Evolutionary conservation across 2,329 filamentous ascomycete genomes (phyloP).

Genomic region (Xylariaceae sp.): DNA sequence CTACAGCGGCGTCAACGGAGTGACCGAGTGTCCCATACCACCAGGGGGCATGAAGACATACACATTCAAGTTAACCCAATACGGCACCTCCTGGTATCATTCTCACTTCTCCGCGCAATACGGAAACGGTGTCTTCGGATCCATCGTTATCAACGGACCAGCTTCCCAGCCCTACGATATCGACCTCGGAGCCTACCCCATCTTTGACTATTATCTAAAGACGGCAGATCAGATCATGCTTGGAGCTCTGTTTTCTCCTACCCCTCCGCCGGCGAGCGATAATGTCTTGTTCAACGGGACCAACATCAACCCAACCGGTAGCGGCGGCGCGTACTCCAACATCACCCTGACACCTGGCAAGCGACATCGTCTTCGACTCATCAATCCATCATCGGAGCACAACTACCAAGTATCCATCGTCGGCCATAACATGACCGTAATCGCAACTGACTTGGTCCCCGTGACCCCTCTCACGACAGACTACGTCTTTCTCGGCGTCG

Average conservation of each 20-base stretch:
- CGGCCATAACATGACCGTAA: slow-evolving; percentile 47
- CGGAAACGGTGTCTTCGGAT: slow-evolving; percentile 43
- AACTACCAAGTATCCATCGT: slow-evolving; percentile 48
- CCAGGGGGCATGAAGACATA: slow-evolving; percentile 24
- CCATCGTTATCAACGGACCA: slow-evolving; percentile 44
- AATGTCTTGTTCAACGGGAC: slow-evolving; percentile 43
- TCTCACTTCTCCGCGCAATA: slow-evolving; percentile 42
- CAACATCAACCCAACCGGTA: slow-evolving; percentile 30
- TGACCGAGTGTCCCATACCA: slow-evolving; percentile 34
- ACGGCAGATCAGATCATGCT: slow-evolving; percentile 28
- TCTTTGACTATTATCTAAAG: slow-evolving; percentile 50
- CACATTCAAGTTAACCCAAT: slow-evolving; percentile 23
- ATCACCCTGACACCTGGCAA: slow-evolving; percentile 37
- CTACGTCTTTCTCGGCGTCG: slow-evolving; percentile 46
- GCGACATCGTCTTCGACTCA: slow-evolving; percentile 43
- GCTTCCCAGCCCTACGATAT: slow-evolving; percentile 40
- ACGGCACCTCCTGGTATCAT: slow-evolving; percentile 36
- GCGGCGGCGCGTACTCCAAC: slow-evolving; percentile 30
- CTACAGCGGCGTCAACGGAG: slow-evolving; percentile 31
- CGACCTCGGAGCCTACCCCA: slow-evolving; percentile 46
- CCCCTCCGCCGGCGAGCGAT: slow-evolving; percentile 26
- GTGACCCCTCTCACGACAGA: slow-evolving; percentile 45
- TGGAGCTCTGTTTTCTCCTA: slow-evolving; percentile 17
- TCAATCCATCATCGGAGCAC: slow-evolving; percentile 47
- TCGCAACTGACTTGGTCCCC: slow-evolving; percentile 50